Evolutionary conservation across 108 stramenopile species (phyloP).

Genomic region (Thalassiosira profunda): DNA sequence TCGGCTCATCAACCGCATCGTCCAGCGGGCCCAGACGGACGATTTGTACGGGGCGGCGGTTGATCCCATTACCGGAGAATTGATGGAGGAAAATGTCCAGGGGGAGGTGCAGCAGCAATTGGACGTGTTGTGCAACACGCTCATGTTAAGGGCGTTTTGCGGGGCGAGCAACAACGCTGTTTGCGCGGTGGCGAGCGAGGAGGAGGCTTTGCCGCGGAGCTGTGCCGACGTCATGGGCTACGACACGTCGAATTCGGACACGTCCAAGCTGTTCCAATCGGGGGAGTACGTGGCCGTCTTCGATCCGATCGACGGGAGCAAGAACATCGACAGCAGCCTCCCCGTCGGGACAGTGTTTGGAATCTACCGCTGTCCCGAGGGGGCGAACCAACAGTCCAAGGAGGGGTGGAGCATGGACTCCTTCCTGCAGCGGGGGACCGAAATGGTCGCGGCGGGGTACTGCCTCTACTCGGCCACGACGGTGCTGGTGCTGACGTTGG

Average conservation of each 20-base stretch:
- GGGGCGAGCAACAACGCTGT: slow-evolving; percentile 63
- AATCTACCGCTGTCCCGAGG: slow-evolving; percentile 84
- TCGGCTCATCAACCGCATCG: slow-evolving; percentile 90
- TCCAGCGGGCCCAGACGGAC: slow-evolving; percentile 91
- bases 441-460: slow-evolving; percentile 95
- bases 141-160: slow-evolving; percentile 88
- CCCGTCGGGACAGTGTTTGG: slow-evolving; percentile 99
- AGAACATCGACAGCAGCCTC: slow-evolving; percentile 97
- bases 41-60: slow-evolving; percentile 91
- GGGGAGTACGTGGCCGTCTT: slow-evolving; percentile 98
- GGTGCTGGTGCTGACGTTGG: slow-evolving; percentile 94
- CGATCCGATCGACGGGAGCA: slow-evolving; percentile 94
- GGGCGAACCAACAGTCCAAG: slow-evolving; percentile 26
- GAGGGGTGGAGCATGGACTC: slow-evolving; percentile 51
- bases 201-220: slow-evolving; percentile 75
- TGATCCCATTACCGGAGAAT: slow-evolving; percentile 48
- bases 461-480: slow-evolving; percentile 98
- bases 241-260: slow-evolving; percentile 8
- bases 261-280: background rate
- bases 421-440: slow-evolving; percentile 90
- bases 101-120: slow-evolving; percentile 92
- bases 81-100: slow-evolving; percentile 79
- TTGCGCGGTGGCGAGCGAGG: slow-evolving; percentile 84
- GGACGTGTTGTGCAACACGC: slow-evolving; percentile 90
- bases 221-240: slow-evolving; percentile 88